Evolutionary conservation across 73 alveolate genomes (phyloP).

Genomic region (Tetrahymena elliotti): DNA sequence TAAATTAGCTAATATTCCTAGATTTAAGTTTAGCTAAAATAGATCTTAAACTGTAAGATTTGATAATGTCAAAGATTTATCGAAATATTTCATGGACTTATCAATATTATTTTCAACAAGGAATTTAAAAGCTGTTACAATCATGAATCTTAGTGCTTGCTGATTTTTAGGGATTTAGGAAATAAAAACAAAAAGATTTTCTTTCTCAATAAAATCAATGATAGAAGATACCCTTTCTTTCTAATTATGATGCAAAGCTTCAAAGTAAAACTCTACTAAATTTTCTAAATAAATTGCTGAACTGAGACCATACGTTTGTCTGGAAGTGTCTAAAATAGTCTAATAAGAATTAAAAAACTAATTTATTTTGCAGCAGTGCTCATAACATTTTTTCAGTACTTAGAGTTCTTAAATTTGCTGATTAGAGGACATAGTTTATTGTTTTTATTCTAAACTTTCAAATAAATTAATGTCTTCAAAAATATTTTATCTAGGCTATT

Average conservation of each 20-base stretch:
- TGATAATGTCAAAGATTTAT: background rate
- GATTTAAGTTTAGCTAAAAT: background rate
- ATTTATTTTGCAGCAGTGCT: background rate
- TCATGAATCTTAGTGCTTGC: background rate
- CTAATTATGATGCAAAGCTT: background rate
- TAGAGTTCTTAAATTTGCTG: background rate
- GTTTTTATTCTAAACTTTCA: background rate
- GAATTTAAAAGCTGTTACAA: background rate
- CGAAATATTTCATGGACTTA: background rate
- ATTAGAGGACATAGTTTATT: background rate
- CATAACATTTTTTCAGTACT: background rate
- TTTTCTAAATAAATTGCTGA: background rate
- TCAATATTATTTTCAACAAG: background rate
- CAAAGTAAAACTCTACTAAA: background rate
- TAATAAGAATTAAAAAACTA: background rate
- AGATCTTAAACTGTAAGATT: background rate
- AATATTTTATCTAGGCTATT: background rate
- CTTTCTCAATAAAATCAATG: background rate
- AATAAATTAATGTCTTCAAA: background rate
- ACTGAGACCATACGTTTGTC: background rate
- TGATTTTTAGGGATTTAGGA: background rate
- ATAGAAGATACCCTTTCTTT: background rate
- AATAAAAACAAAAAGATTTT: background rate
- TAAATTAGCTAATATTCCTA: background rate
- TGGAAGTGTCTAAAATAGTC: background rate